phyloP scores from a whole-genome alignment of 441 rosid genomes.

The Breynia disticha region DNA sequence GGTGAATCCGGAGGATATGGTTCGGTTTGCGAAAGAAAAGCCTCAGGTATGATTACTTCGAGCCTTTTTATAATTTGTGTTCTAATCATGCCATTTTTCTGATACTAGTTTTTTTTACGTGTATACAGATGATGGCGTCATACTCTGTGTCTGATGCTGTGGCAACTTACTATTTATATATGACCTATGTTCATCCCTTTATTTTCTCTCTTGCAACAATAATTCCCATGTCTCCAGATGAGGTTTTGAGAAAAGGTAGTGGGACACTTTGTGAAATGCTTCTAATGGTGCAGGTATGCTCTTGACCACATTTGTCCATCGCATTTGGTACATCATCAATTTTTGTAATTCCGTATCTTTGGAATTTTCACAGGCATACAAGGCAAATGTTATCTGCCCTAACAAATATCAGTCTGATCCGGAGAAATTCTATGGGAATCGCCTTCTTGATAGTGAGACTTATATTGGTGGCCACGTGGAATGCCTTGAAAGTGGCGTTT shows the following conservation, averaged over 20 bases:
- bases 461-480: constrained; percentile 99
- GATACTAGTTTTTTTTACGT: constrained; percentile 20
- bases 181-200: constrained; percentile 98
- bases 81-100: constrained; percentile 11
- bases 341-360: constrained; percentile 14
- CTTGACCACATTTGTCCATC: constrained; percentile 16
- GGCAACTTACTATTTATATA: constrained; percentile 88
- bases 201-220: constrained; percentile 97
- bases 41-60: constrained; percentile 63
- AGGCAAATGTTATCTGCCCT: constrained; percentile 95
- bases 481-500: constrained; percentile 99
- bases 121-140: constrained; percentile 91
- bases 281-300: constrained; percentile 94
- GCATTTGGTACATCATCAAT: constrained; percentile 14
- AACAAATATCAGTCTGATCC: constrained; percentile 92
- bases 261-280: constrained; percentile 99
- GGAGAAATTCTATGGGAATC: constrained; percentile 73
- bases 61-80: not conserved
- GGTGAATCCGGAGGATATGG: constrained; percentile 99
- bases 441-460: constrained; percentile 96
- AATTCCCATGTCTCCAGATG: constrained; percentile 98
- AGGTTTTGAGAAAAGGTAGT: constrained; percentile 98
- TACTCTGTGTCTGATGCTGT: constrained; percentile 99
- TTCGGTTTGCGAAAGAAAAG: constrained; percentile 83
- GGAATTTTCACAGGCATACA: constrained; percentile 62